These are phyloP conservation scores for Cutaneotrichosporon sp. DNA, from an alignment of 1,284 basidiomycete genomes.

Conservation along the genomic window DNA sequence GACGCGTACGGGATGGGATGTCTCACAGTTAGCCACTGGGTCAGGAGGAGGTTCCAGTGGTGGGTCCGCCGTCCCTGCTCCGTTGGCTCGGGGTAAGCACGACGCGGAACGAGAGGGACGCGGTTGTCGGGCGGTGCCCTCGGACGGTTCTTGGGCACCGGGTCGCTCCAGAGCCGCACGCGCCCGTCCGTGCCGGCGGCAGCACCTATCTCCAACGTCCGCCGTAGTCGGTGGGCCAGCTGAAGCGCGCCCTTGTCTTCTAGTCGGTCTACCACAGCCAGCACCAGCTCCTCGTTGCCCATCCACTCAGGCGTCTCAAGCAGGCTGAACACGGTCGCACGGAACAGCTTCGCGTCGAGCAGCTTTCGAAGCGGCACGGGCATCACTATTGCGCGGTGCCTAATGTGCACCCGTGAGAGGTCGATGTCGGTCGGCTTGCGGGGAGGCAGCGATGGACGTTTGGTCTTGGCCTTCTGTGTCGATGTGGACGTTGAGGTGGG, in stretches of 20 bases:
- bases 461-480: background rate
- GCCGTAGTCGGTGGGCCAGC: constrained; percentile 35
- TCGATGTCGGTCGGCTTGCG: background rate
- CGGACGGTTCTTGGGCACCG: background rate
- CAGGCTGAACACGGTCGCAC: constrained; percentile 39
- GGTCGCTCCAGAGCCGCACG: constrained; percentile 12
- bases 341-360: constrained; percentile 37
- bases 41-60: constrained; percentile 20
- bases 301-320: constrained; percentile 36
- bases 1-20: constrained; percentile 16
- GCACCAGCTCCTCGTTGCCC: constrained; percentile 26
- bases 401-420: background rate
- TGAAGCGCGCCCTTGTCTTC: constrained; percentile 36
- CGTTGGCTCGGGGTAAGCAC: constrained; percentile 11
- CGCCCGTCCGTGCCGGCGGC: background rate
- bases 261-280: constrained; percentile 27
- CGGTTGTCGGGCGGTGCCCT: constrained; percentile 18
- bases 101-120: constrained; percentile 10
- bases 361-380: constrained; percentile 35
- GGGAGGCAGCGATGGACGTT: background rate
- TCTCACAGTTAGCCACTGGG: constrained; percentile 18
- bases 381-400: constrained; percentile 7
- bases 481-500: background rate
- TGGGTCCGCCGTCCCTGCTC: constrained; percentile 18
- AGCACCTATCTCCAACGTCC: constrained; percentile 20